These are phyloP conservation scores for Durusdinium trenchii DNA, from an alignment of 73 alveolate genomes.

Conservation along the genomic window DNA sequence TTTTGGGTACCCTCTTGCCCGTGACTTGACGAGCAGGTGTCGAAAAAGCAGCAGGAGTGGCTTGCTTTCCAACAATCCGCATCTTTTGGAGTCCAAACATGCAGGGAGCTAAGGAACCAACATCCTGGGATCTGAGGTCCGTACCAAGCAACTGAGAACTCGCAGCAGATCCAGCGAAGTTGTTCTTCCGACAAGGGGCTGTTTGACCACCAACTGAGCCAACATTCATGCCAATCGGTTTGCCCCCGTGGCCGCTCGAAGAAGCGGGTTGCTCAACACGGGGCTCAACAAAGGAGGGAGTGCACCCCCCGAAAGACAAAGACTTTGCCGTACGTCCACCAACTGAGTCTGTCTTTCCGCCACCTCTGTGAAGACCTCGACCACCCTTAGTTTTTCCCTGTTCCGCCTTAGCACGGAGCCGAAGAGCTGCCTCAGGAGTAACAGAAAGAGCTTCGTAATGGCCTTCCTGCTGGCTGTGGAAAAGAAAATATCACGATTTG, in stretches of 20 bases:
- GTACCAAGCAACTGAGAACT: neutral
- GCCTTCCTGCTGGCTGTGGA: neutral
- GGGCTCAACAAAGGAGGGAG: neutral
- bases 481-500: neutral
- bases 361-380: neutral
- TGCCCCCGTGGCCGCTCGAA: neutral
- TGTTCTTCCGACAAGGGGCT: neutral
- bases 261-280: neutral
- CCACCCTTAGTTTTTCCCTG: neutral
- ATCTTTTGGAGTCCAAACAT: no score
- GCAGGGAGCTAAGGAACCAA: no score
- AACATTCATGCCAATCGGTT: neutral
- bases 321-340: neutral
- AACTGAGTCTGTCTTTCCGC: neutral
- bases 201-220: neutral
- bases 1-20: neutral
- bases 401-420: neutral
- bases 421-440: neutral
- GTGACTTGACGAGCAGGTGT: neutral
- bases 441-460: neutral
- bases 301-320: neutral
- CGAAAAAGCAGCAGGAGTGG: neutral
- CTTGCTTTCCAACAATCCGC: neutral
- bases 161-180: neutral
- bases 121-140: neutral